Evolutionary conservation across 257 asterid species (phyloP).

Genomic region (Capsicum baccatum): DNA sequence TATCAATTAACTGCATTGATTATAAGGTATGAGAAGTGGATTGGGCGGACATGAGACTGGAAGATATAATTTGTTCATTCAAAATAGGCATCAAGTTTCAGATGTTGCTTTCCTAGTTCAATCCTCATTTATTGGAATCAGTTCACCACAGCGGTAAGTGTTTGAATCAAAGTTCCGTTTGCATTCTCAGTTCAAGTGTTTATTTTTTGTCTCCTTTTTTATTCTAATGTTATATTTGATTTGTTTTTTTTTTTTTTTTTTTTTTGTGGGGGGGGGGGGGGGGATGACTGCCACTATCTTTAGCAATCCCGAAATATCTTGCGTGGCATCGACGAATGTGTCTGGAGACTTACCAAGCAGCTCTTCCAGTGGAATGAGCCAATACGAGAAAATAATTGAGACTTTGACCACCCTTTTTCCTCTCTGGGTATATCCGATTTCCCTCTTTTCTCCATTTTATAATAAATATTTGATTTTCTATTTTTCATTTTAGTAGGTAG

Average conservation of each 20-base stretch:
- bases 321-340: conserved; percentile 69
- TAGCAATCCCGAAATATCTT: conserved; percentile 53
- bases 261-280: too few relatives aligned
- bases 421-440: conserved; percentile 70
- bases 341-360: conserved; percentile 55
- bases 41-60: conserved; percentile 28
- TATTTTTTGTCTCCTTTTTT: background rate
- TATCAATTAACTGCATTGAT: too few relatives aligned
- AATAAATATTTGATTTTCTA: too few relatives aligned
- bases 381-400: conserved; percentile 84
- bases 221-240: background rate
- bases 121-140: background rate
- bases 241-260: too few relatives aligned
- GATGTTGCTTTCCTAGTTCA: conserved; percentile 28
- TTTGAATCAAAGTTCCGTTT: background rate
- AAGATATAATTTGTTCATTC: conserved; percentile 35
- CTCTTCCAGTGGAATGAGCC: conserved; percentile 53
- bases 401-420: conserved; percentile 93
- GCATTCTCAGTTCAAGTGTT: too few relatives aligned
- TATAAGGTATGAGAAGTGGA: conserved; percentile 39
- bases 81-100: conserved; percentile 24
- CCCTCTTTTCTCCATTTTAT: conserved; percentile 8
- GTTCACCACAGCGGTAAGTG: conserved; percentile 37
- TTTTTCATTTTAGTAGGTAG: too few relatives aligned
- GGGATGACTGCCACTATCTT: background rate